These are phyloP conservation scores for Ustilago cynodontis DNA, from an alignment of 1,284 basidiomycete genomes.

Conservation along the genomic window DNA sequence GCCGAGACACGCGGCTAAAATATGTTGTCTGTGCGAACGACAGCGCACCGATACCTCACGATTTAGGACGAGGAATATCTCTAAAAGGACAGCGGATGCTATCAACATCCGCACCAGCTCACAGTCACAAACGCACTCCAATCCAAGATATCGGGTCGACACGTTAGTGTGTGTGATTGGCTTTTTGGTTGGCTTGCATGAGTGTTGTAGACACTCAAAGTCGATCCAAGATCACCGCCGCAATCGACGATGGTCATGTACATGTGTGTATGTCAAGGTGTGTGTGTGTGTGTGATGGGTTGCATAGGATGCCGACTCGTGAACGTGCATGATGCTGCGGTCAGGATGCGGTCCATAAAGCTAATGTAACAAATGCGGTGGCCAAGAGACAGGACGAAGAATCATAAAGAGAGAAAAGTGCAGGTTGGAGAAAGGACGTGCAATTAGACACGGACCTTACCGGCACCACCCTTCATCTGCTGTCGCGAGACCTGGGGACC, in stretches of 20 bases:
- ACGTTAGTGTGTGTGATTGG: constrained; percentile 46
- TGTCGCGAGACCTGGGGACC: constrained; percentile 93
- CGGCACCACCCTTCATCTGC: constrained; percentile 85
- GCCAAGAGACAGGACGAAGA: constrained; percentile 9
- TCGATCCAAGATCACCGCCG: constrained; percentile 10
- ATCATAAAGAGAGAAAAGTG: not conserved
- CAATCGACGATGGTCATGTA: constrained; percentile 6
- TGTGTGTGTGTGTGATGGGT: constrained; percentile 15
- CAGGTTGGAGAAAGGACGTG: constrained; percentile 5
- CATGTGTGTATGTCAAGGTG: constrained; percentile 1
- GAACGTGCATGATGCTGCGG: constrained; percentile 10
- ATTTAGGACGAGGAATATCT: not conserved
- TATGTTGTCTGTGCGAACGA: not conserved
- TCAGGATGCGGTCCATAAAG: constrained; percentile 30
- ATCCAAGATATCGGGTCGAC: constrained; percentile 16
- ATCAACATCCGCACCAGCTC: not conserved
- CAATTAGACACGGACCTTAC: constrained; percentile 63
- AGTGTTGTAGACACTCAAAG: constrained; percentile 14
- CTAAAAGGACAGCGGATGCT: not conserved
- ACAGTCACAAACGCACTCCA: not conserved
- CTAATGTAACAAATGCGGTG: constrained; percentile 49
- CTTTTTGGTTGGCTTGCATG: constrained; percentile 33
- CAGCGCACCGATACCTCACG: not conserved
- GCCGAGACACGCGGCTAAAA: not conserved
- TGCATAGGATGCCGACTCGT: constrained; percentile 32